Evolutionary conservation across 2,329 filamentous ascomycete genomes (phyloP).

Genomic region (Pseudopithomyces chartarum): DNA sequence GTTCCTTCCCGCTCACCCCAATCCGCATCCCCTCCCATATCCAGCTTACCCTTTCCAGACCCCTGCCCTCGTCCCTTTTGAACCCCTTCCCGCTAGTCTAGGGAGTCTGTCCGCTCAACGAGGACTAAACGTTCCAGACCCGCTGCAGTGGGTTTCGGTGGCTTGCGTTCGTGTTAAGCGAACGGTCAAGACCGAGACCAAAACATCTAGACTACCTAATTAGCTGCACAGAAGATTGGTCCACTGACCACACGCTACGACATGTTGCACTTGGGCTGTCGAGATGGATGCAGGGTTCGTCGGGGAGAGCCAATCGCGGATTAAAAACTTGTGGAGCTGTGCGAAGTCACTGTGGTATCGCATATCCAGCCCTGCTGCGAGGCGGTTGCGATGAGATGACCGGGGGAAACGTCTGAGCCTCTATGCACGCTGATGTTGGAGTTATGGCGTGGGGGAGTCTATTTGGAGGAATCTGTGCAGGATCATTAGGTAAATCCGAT

Average conservation of each 20-base stretch:
- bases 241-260: neutral
- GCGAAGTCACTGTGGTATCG: slow-evolving; percentile 1
- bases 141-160: slow-evolving; percentile 24
- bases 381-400: neutral
- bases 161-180: slow-evolving; percentile 30
- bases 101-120: neutral
- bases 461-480: neutral
- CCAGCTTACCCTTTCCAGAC: slow-evolving; percentile 10
- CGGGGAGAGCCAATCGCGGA: neutral
- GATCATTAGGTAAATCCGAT: neutral
- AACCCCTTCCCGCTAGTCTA: slow-evolving; percentile 7
- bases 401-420: slow-evolving; percentile 1
- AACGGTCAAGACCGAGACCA: slow-evolving; percentile 6
- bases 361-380: neutral
- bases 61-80: neutral
- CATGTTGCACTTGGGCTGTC: slow-evolving; percentile 6
- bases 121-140: slow-evolving; percentile 24
- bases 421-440: neutral
- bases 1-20: neutral
- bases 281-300: neutral
- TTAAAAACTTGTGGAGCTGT: neutral
- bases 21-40: neutral
- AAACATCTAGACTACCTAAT: slow-evolving; percentile 1
- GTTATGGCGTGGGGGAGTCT: neutral
- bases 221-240: neutral